Base-by-base conservation (phyloP, 1,284 basidiomycete species). In the Vanrija sp. region DNA sequence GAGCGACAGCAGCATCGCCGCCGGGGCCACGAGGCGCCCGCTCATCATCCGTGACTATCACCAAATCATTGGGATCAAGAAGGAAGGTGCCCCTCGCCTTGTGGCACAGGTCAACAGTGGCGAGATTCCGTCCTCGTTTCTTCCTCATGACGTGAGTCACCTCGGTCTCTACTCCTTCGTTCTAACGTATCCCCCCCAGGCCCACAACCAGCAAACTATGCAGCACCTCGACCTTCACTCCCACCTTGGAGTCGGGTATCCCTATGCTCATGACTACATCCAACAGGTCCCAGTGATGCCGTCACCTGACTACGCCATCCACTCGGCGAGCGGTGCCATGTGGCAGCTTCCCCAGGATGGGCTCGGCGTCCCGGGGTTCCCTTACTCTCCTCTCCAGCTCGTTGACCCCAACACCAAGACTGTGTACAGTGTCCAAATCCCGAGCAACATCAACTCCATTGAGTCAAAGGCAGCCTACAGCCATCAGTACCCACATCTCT, bases 31-130 rank as follows among this genome's bases (percentile, higher is more conserved):
- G 23, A 37, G 48, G 5, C 56, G 61, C 20, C 65, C 67, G 10
- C 3, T 62, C n/a, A 53, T 68, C 8, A 51, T 67, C 1, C 53
- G 65, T 35, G 64, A 68, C 52, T 57, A 64, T 16, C 50, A 66
- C 45, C 68, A 68, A 51, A 47, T 59, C 12, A 66, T 64, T 42
- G 68, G 68, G 9, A 56, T 65, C 53, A 64, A 63, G 45, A 61
- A 58, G 44, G 47, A 49, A 15, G 20, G 31, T 14, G 31, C 31
- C 41, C 7, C 24, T 19, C 20, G 35, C 27, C 14, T 18, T 31
- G 16, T 23, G 41, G 9, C 43, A 7, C 37, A 25, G 31, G 20
- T n/a, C 36, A 19, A 31, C 12, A 27, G 16, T n/a, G 19, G n/a
- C 18, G 27, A 31, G 14, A 4, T 27, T 23, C 43, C 12, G 27